Evolutionary conservation across 371 early-diverging fungal species (phyloP), one percentile per base, ranked within the genome.

Genomic region (Parasitella parasitica): DNA sequence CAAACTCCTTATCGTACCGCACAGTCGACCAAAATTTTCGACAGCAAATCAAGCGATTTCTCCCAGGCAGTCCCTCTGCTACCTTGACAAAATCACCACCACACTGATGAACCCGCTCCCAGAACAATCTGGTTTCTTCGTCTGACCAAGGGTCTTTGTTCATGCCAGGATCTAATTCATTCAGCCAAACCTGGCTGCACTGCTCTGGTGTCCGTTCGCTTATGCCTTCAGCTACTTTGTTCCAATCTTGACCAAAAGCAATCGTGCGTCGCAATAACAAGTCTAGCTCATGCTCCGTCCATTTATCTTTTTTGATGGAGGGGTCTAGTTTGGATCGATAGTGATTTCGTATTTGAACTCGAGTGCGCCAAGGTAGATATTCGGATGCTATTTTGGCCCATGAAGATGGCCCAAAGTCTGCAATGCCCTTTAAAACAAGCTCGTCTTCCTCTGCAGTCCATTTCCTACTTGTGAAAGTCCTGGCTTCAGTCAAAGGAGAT

Each of bases 371-470:
- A 0, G 77, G 78, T 16, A 77, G 55, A 39, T 61, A 60, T 6
- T 50, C 27, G 0, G 55, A 22, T 3, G 49, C 22, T 16, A 80
- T 77, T 15, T 53, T 51, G 15, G 61, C 52, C 81, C 81, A 80
- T 2, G 13, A 16, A 15, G 60, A 37, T 0, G 11, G 30, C 0
- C 75, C 73, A 46, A 56, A 67, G 35, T 61, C 39, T 16, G 49
- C 55, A 26, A 72, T 54, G 2, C 72, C 78, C 32, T 64, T 18
- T 8, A 71, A 4, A 0, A 77, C 1, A 7, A 70, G 24, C 9
- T 50, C 38, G 22, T 78, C 79, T 41, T 81, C 82, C 32, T 76
- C 60, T 11, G 53, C 15, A 2, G 76, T 75, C 74, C 74, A 76
- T 6, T 24, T 38, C n/a, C 26, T 55, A 0, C 49, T 24, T 2